A percentile compares a stretch with the other conserved stretches of the same genome.
phyloP scores from a whole-genome alignment of 129 eudicot genomes.

The Lactuca saligna region DNA sequence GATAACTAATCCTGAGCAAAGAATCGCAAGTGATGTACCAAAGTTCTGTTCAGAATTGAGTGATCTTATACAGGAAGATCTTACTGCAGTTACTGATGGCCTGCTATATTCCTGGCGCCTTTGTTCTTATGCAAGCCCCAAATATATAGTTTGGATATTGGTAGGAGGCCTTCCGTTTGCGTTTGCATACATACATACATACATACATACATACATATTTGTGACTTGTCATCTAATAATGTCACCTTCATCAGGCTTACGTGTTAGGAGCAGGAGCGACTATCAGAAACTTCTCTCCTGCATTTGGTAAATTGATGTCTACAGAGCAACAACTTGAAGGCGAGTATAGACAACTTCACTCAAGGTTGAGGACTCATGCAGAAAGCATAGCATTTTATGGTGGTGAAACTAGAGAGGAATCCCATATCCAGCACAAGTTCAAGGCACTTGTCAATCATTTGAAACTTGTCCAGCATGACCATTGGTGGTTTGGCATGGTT shows the following conservation, averaged over 20 bases:
- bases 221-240: background rate
- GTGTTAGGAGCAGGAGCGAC: conserved; percentile 95
- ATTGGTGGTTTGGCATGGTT: conserved; percentile 99
- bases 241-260: conserved; percentile 55
- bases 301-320: conserved; percentile 95
- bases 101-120: conserved; percentile 94
- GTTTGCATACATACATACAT: no score
- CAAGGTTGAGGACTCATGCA: conserved; percentile 93
- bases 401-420: conserved; percentile 95
- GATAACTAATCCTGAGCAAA: conserved; percentile 88
- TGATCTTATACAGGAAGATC: conserved; percentile 99
- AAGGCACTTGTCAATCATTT: conserved; percentile 65
- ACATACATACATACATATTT: background rate
- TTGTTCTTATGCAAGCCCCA: conserved; percentile 99
- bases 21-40: conserved; percentile 98
- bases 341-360: conserved; percentile 94
- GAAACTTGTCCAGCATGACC: conserved; percentile 84
- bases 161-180: conserved; percentile 41
- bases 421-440: conserved; percentile 91
- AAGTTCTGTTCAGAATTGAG: conserved; percentile 90
- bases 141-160: conserved; percentile 95
- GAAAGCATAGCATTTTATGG: conserved; percentile 99
- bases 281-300: conserved; percentile 92
- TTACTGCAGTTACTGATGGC: conserved; percentile 91
- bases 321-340: conserved; percentile 96